Base-by-base conservation (phyloP, 352 stramenopile genomes). In the Phytophthora pini region DNA sequence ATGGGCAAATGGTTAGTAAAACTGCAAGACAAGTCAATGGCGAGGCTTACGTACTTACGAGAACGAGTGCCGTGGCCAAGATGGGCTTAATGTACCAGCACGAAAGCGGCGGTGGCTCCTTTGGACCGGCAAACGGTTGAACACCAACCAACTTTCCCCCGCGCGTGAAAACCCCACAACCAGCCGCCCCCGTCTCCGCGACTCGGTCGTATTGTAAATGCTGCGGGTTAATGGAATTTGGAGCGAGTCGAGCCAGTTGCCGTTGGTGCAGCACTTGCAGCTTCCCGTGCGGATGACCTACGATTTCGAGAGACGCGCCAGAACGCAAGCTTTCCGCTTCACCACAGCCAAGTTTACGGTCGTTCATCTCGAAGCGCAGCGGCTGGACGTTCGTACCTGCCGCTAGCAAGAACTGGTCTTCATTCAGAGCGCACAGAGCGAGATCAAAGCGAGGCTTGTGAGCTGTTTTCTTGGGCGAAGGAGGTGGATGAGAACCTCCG, bases 51-150 rank as follows among this genome's bases (percentile, higher is more conserved):
- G 69, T 89, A 92, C 83, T 90, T 77, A 89, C 69, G 66, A 88
- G 76, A 3, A 47, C 41, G 17, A 67, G 62, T 5, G 76, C 77
- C 9, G 70, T 63, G 40, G 73, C 65, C 27, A 92, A 60, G 48
- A 92, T 82, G 20, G 80, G 70, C 12, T 82, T 80, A 47, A 90
- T 87, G 56, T 80, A 84, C 60, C 65, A 84, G 31, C 72, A 92
- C 15, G 49, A 46, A 17, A 44, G 13, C 13, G 74, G 76, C 15
- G 77, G 57, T 7, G 66, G 52, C 7, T 82, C 70, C 36, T 79
- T 85, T 13, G 77, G 54, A 12, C 72, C 57, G 13, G 61, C 46
- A 34, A 80, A 86, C 27, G 60, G 56, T 56, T 88, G 80, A 27
- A 89, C 52, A 9, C 83, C 83, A 3, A 92, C 44, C 38, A 92